phyloP scores from a whole-genome alignment of 73 alveolate species.

The Breviolum minutum region DNA sequence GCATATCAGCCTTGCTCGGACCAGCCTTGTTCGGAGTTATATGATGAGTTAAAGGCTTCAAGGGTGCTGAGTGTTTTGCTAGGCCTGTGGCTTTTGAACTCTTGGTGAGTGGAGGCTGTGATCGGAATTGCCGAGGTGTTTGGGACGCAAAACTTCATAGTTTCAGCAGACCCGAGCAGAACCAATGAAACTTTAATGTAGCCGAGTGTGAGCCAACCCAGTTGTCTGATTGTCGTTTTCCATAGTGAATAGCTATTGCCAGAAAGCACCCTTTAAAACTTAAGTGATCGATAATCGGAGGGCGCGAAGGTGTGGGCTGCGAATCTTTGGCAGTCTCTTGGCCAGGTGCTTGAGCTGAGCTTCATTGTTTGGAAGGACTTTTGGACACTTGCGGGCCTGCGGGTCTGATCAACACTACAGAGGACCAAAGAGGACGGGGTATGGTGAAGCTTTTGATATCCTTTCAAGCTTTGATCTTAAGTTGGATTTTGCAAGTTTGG shows the following conservation, averaged over 20 bases:
- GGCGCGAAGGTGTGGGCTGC: no score
- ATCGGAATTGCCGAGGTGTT: neutral
- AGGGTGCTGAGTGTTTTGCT: neutral
- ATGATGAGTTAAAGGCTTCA: no score
- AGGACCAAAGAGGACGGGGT: conserved; percentile 34
- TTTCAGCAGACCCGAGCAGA: no score
- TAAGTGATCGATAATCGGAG: no score
- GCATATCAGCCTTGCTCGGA: neutral
- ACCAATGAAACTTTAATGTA: no score
- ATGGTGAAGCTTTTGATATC: neutral
- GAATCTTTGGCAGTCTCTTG: no score
- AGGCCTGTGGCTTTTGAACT: conserved; percentile 79
- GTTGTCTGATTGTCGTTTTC: no score
- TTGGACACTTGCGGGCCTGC: conserved; percentile 26
- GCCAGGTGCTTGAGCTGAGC: conserved; percentile 12
- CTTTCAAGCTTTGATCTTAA: neutral
- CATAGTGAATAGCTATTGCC: no score
- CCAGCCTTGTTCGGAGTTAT: neutral
- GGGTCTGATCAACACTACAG: neutral
- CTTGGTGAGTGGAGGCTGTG: conserved; percentile 33
- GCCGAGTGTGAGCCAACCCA: no score
- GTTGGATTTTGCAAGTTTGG: neutral
- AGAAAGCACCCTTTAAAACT: no score
- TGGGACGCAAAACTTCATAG: no score
- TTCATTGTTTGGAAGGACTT: neutral